Evolutionary conservation across 2,329 filamentous ascomycete species (phyloP), one percentile per base, ranked within the genome.

Genomic region (Sarocladium strictum): DNA sequence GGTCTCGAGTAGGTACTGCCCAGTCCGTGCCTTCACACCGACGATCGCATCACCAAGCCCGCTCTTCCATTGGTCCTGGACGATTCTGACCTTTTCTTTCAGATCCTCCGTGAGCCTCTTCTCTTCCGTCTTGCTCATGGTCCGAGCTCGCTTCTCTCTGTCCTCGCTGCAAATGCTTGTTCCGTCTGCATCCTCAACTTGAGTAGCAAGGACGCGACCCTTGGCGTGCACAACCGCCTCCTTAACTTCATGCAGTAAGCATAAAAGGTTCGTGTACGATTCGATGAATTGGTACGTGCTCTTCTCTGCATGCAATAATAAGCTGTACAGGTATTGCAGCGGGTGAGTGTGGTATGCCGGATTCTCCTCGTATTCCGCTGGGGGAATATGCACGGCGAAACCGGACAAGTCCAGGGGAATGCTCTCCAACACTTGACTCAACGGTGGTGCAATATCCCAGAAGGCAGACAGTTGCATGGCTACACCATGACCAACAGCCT

Each of bases 211-310:
- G 17, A 87, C 75, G 58, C 83, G 79, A 53, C 83, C 83, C 60
- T 84, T 84, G 7, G 89, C 87, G 47, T 78, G 78, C 65, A 89
- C 86, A 2, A 89, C 84, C 0, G 86, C 86, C 54, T 89, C 89
- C 65, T 90, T 90, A 53, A 96, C 90, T 70, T 97, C 91, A 64
- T 97, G 94, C 55, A 96, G 72, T 35, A 97, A 76, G 64, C 93
- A 97, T 23, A 96, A 77, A 32, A 97, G 76, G 65, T 97, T 97
- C 27, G 85, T 93, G 74, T 97, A 93, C 6, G 85, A 88, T 74
- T 97, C 94, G 64, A 97, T 97, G 71, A 96, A 97, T 68, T 97
- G 94, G 65, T 96, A 95, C 9, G 90, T 93, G 62, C 87, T 92
- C 73, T 94, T 96, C 67, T 95, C 90, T 0, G 91, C 87, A 64